Percentiles rank a stretch among this genome's conserved stretches.
Conservation (phyloP, 108 stramenopile genomes). For the Skeletonema costatum region DNA sequence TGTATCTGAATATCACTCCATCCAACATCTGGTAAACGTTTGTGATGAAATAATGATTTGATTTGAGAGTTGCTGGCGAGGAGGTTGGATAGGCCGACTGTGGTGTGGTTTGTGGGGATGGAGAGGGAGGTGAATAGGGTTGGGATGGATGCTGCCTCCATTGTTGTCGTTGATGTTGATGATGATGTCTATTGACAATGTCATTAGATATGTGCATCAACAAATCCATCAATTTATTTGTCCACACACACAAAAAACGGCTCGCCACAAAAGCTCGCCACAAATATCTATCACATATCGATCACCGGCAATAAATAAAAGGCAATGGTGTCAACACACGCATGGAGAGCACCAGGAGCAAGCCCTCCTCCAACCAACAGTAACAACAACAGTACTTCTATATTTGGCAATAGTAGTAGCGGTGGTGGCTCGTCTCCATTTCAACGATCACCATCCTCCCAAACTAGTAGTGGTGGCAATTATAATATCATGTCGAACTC, state of each 20-base stretch:
- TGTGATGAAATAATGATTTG: conserved; percentile 72
- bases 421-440: neutral
- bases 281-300: too few species aligned
- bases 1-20: conserved; percentile 89
- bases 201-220: neutral
- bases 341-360: conserved; percentile 29
- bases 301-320: neutral
- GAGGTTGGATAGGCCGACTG: conserved; percentile 79
- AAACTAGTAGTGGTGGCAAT: neutral
- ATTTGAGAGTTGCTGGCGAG: conserved; percentile 67
- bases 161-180: neutral
- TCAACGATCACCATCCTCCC: neutral
- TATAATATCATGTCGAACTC: neutral
- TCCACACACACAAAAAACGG: too few species aligned
- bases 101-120: conserved; percentile 79
- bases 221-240: too few species aligned
- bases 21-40: conserved; percentile 74
- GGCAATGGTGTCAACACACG: conserved; percentile 27
- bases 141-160: conserved; percentile 55
- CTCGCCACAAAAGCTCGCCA: too few species aligned
- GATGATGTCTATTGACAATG: neutral
- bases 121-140: conserved; percentile 53
- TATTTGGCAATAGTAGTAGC: too few species aligned
- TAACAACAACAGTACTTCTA: neutral
- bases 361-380: neutral